Percentiles rank a stretch among this genome's conserved stretches.
These are phyloP conservation scores for Podospora comata DNA, from an alignment of 495 filamentous ascomycete genomes.

Conservation along the genomic window DNA sequence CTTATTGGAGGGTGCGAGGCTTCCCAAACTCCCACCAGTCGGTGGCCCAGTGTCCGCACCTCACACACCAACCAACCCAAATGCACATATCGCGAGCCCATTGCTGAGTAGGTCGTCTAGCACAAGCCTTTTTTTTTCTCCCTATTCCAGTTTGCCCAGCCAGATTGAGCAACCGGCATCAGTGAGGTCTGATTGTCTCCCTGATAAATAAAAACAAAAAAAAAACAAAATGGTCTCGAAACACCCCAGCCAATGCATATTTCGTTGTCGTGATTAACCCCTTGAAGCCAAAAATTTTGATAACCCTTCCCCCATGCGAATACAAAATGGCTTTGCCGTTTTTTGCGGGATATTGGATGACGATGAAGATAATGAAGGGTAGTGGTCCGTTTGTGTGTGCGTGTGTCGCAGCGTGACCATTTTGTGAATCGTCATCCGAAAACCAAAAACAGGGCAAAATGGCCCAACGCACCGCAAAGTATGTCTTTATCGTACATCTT, in stretches of 20 bases:
- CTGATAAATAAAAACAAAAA: slow-evolving; percentile 17
- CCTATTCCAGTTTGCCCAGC: background rate
- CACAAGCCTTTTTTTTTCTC: background rate
- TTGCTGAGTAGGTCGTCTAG: background rate
- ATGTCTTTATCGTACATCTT: slow-evolving; percentile 33
- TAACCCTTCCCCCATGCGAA: slow-evolving; percentile 6
- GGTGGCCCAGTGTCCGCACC: background rate
- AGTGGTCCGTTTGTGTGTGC: slow-evolving; percentile 1
- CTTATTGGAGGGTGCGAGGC: background rate
- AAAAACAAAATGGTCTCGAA: slow-evolving; percentile 25
- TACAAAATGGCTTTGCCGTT: slow-evolving; percentile 11
- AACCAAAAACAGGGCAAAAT: slow-evolving; percentile 11
- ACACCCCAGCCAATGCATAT: slow-evolving; percentile 36
- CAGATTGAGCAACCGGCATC: background rate
- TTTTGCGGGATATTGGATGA: slow-evolving; percentile 1
- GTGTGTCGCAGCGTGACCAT: slow-evolving; percentile 4
- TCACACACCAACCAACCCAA: background rate
- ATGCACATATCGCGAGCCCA: background rate
- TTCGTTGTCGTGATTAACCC: slow-evolving; percentile 27
- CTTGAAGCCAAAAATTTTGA: slow-evolving; percentile 8
- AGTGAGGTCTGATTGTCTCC: slow-evolving; percentile 8
- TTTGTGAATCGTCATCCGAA: background rate
- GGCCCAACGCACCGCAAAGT: slow-evolving; percentile 9
- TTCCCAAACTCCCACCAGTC: background rate
- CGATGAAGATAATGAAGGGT: background rate